Conservation (phyloP, 352 stramenopile species). For the Bremia lactucae region DNA sequence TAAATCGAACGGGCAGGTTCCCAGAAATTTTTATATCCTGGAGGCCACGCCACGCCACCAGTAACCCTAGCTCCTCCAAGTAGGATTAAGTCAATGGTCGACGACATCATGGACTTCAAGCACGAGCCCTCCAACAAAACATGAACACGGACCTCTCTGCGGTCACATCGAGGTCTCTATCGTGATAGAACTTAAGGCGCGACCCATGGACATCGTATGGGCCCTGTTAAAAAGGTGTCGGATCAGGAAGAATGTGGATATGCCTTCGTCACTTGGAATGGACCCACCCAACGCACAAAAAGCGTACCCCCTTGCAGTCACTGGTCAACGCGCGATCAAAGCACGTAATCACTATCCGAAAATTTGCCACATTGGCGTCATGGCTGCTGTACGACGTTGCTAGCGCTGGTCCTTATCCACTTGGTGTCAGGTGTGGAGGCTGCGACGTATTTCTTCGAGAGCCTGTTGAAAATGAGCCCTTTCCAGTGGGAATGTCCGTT, state of each 20-base stretch:
- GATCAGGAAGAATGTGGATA: too few species aligned
- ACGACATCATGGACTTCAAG: slow-evolving; percentile 3
- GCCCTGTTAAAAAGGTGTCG: too few species aligned
- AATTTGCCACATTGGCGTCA: slow-evolving; percentile 7
- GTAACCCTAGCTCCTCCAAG: slow-evolving; percentile 1
- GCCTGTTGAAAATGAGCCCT: too few species aligned
- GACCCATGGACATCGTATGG: slow-evolving; percentile 7
- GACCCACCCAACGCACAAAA: slow-evolving; percentile 1
- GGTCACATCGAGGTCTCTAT: neutral
- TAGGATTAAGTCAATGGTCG: neutral
- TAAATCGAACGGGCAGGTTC: slow-evolving; percentile 3
- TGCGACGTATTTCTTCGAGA: too few species aligned
- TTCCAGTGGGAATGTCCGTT: too few species aligned
- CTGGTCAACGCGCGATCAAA: slow-evolving; percentile 7
- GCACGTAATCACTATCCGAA: slow-evolving; percentile 3
- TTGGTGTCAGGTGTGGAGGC: too few species aligned
- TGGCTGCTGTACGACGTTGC: neutral
- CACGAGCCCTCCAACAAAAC: neutral
- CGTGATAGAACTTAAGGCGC: slow-evolving; percentile 8
- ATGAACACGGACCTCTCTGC: slow-evolving; percentile 7
- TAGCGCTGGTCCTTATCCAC: neutral
- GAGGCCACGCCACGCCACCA: slow-evolving; percentile 6
- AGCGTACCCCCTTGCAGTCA: slow-evolving; percentile 1
- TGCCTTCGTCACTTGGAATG: slow-evolving; percentile 6
- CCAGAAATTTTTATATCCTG: slow-evolving; percentile 8